phyloP scores from a whole-genome alignment of 2,329 filamentous ascomycete genomes.

The Hirsutella thompsonii region DNA sequence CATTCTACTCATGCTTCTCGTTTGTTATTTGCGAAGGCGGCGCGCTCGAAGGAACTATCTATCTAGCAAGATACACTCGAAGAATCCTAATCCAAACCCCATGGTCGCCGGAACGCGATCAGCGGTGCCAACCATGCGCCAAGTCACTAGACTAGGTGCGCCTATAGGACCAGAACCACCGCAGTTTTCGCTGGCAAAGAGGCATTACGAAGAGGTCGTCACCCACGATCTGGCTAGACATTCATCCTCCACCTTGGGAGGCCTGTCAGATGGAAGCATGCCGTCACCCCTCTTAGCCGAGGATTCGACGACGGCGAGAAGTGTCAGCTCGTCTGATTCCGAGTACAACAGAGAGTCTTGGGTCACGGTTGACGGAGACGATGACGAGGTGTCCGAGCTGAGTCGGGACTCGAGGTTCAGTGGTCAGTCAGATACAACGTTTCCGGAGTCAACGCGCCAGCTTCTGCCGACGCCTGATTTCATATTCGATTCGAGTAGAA shows the following conservation, averaged over 20 bases:
- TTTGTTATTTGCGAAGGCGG: constrained; percentile 20
- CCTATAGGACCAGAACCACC: too few species aligned
- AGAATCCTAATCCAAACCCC: constrained; percentile 16
- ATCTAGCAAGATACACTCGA: constrained; percentile 16
- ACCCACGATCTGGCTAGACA: constrained; percentile 11
- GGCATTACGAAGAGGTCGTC: constrained; percentile 10
- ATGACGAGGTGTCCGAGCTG: constrained; percentile 9
- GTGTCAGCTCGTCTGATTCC: constrained; percentile 9
- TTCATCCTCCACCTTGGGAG: constrained; percentile 15
- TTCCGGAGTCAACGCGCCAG: constrained; percentile 17
- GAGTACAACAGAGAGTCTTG: constrained; percentile 19
- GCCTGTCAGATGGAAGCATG: constrained; percentile 10
- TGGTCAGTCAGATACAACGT: constrained; percentile 14
- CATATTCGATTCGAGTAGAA: constrained; percentile 11
- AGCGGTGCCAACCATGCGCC: constrained; percentile 11
- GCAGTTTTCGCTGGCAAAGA: too few species aligned
- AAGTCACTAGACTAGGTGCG: too few species aligned
- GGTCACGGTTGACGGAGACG: constrained; percentile 19
- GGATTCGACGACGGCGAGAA: constrained; percentile 10
- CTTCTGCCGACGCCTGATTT: constrained; percentile 17
- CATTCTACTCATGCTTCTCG: constrained; percentile 17
- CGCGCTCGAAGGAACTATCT: constrained; percentile 14
- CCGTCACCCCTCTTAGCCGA: constrained; percentile 12
- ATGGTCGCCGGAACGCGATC: constrained; percentile 14
- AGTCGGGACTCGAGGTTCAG: constrained; percentile 10